A percentile compares a stretch with the other conserved stretches of the same genome.
These are phyloP conservation scores for Wickerhamiella azyma DNA, from an alignment of 805 yeast species.

Conservation along the genomic window DNA sequence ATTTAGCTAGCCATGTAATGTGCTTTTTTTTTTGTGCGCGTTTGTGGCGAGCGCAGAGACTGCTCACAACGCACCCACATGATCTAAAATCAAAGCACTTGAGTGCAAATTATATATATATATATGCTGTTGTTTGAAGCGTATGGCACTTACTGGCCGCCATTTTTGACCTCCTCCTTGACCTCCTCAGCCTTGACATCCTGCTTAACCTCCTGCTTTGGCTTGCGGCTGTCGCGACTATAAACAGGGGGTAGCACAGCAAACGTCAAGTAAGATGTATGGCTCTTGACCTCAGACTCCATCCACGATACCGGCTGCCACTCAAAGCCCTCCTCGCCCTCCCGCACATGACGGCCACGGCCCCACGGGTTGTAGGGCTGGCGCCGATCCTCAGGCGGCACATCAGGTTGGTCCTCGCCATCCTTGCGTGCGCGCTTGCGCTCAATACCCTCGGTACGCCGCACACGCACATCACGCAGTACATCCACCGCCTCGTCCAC, in stretches of 20 bases:
- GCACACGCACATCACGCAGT: constrained; percentile 60
- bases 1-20: neutral
- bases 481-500: constrained; percentile 70
- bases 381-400: constrained; percentile 9
- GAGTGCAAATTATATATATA: no score
- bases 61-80: no score
- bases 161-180: no score
- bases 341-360: constrained; percentile 66
- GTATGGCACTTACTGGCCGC: no score
- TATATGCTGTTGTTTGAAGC: no score
- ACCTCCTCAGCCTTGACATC: neutral
- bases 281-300: constrained; percentile 80
- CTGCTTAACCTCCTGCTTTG: no score
- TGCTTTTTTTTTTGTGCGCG: neutral
- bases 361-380: constrained; percentile 75
- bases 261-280: constrained; percentile 86
- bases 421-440: constrained; percentile 20
- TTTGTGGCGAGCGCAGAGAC: no score
- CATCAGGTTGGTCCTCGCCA: constrained; percentile 17
- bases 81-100: no score
- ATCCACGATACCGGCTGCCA: constrained; percentile 80
- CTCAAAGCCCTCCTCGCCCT: constrained; percentile 67
- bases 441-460: constrained; percentile 40
- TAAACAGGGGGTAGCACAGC: constrained; percentile 40
- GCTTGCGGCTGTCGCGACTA: neutral